Base-by-base conservation (phyloP, 139 green algal genomes). In the Gonium pectorale region DNA sequence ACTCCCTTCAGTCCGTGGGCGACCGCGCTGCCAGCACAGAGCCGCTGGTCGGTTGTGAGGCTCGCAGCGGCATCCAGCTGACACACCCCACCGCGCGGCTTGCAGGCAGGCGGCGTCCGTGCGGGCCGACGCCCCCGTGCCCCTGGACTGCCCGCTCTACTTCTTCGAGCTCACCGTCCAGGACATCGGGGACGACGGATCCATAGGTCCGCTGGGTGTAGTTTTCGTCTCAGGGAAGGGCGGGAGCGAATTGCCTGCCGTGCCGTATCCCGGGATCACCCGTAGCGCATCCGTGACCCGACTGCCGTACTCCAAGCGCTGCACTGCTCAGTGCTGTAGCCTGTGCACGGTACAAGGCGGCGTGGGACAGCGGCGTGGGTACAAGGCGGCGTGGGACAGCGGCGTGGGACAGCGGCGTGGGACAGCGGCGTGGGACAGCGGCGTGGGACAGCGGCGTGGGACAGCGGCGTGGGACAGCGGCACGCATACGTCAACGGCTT, bases 111-210 rank as follows among this genome's bases (percentile, higher is more conserved):
- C 95, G 24, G 95, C 95, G 5, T 88, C 92, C n/a, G 80, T 96
- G 6, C 90, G 93, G 19, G 79, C 95, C 41, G 90, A 97, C 90
- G 41, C 93, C 67, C 90, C 93, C 0, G 89, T 95, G 5, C 93
- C 95, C 0, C 4, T 46, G 0, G 89, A 93, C 59, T 87, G 85
- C 38, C 89, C 91, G 29, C 60, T 98, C 0, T 98, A 92, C 77
- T 97, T 95, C 37, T 98, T 91, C 73, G 95, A 98, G 69, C 85
- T 96, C 43, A 74, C 83, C 5, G 82, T 98, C 0, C 40, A 94
- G 2, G 92, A 88, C 86, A 52, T 37, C 35, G 89, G 89, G 38
- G 84, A 85, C 0, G 78, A 95, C 54, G 92, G 94, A n/a, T 96
- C 92, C 82, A 94, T 97, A 71, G 93, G 91, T 93, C n/a, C 0